phyloP scores from a whole-genome alignment of 352 stramenopile genomes.

The Phytophthora sojae region DNA sequence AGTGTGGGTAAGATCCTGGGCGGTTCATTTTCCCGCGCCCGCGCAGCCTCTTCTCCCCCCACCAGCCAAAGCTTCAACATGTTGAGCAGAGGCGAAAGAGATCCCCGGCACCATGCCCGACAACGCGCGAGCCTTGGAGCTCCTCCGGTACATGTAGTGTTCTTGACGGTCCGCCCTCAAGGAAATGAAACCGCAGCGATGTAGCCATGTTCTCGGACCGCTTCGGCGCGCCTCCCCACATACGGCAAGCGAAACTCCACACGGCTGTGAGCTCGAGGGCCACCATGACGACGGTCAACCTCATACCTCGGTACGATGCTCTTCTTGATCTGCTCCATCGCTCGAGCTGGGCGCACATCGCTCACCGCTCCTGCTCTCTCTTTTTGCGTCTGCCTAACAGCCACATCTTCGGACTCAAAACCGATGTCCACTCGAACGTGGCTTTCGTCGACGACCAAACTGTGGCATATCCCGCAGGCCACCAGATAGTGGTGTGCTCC shows the following conservation, averaged over 20 bases:
- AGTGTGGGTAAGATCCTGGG: background rate
- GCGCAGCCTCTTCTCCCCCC: no score
- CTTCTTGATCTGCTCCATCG: background rate
- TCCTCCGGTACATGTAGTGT: no score
- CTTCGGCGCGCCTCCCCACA: background rate
- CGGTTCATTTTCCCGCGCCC: no score
- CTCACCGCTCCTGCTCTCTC: constrained; percentile 12
- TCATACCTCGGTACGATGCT: constrained; percentile 40
- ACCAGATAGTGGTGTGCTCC: constrained; percentile 89
- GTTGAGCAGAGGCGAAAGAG: no score
- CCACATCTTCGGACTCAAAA: constrained; percentile 93
- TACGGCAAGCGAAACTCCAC: constrained; percentile 4
- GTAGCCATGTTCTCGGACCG: background rate
- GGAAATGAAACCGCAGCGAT: background rate
- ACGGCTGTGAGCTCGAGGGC: background rate
- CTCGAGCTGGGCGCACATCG: background rate
- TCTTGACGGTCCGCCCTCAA: background rate
- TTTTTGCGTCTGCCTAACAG: constrained; percentile 30
- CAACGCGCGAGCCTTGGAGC: no score
- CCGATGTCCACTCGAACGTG: constrained; percentile 82
- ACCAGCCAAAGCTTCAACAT: no score
- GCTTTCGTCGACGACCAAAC: constrained; percentile 89
- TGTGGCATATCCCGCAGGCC: constrained; percentile 86
- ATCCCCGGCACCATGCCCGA: no score
- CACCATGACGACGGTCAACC: constrained; percentile 51